Evolutionary conservation across 441 rosid species (phyloP), one percentile per base, ranked within the genome.

Genomic region (Erodium trifolium): DNA sequence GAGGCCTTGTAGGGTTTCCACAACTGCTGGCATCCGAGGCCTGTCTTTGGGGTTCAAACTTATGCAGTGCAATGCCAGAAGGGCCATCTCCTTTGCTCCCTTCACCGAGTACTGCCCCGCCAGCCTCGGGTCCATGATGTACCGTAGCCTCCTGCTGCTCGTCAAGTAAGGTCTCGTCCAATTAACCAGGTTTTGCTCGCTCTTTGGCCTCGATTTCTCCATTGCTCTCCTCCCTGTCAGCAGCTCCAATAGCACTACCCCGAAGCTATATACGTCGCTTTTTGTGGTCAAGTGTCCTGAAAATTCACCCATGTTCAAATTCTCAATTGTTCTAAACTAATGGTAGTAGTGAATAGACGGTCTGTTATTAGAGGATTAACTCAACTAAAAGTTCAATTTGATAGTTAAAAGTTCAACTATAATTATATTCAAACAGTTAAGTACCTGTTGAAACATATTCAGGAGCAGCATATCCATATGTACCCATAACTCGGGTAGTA

Each of bases 41-140:
- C 92, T 77, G 70, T 87, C 90, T 67, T 82, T 87, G 41, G 90
- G 90, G 75, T 81, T 84, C 71, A 82, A 74, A 67, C 87, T 85
- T 39, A 83, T 76, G 77, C 92, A 87, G 59, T 78, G 86, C 18
- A 78, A 73, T 0, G 88, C 87, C 9, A 87, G 70, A 66, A 68
- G 73, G 68, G 85, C 90, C 70, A 82, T 79, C 53, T 80, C 84
- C 63, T 85, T 87, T 2, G 90, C 88, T 13, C 93, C 98, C 70
- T 83, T 93, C 1, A 91, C 86, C 0, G 98, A 89, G 72, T 93
- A 93, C 70, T 93, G 96, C 0, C 90, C 88, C 0, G 77, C 72
- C 18, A 87, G 84, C 65, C 85, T 85, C 0, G 88, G 88, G 68
- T 85, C 92, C 80, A 85, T 74, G 14, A 85, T 77, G 13, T 80